These are phyloP conservation scores for Vaccinium myrtillus DNA, from an alignment of 148 eudicot species.

Conservation along the genomic window DNA sequence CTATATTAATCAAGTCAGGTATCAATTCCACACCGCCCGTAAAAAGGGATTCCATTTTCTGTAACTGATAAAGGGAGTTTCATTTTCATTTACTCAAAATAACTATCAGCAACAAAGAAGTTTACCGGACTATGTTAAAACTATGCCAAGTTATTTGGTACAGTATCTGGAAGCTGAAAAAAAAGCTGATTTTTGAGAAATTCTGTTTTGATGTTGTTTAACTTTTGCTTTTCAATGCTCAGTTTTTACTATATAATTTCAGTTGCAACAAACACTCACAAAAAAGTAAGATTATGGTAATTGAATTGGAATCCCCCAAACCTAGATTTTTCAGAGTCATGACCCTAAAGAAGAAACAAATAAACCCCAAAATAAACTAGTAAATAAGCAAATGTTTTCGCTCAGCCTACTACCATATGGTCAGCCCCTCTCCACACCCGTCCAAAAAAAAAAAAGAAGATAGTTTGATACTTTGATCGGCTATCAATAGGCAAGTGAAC, in stretches of 20 bases:
- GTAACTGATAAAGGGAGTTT: neutral
- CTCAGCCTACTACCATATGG: neutral
- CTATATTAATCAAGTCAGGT: neutral
- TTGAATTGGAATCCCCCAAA: neutral
- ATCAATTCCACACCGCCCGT: neutral
- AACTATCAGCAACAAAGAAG: neutral
- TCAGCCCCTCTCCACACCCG: neutral
- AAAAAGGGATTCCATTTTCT: neutral
- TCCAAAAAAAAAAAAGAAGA: neutral
- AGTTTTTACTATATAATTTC: neutral
- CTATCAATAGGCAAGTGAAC: neutral
- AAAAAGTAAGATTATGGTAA: neutral
- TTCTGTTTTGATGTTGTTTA: neutral
- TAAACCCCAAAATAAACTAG: neutral
- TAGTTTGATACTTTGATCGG: neutral
- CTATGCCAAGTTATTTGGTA: neutral
- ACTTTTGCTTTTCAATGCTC: neutral
- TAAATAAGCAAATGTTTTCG: neutral
- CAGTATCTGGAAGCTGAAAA: neutral
- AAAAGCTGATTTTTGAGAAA: neutral
- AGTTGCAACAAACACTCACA: neutral
- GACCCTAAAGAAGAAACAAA: neutral
- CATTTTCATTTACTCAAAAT: neutral
- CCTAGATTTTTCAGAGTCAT: neutral
- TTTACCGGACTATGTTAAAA: neutral